These are phyloP conservation scores for Penicillium paneum DNA, from an alignment of 2,329 filamentous ascomycete genomes.

Conservation along the genomic window DNA sequence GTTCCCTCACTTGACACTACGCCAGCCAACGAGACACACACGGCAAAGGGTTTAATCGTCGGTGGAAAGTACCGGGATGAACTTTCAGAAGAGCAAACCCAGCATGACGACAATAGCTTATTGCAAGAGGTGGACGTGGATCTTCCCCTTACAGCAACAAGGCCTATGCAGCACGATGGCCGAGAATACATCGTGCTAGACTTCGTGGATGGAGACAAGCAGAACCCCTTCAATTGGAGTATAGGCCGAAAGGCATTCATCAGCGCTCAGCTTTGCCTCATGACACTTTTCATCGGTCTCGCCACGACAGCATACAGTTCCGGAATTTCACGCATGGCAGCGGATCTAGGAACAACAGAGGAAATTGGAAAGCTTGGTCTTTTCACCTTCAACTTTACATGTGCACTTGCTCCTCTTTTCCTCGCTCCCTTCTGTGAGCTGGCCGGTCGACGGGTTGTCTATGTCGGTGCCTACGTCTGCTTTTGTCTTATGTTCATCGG, in stretches of 20 bases:
- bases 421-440: constrained; percentile 52
- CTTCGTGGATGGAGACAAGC: constrained; percentile 47
- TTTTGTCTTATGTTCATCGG: constrained; percentile 51
- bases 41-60: constrained; percentile 20
- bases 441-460: constrained; percentile 48
- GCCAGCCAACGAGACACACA: neutral
- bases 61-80: constrained; percentile 29
- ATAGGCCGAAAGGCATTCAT: constrained; percentile 46
- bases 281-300: constrained; percentile 55
- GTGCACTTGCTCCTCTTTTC: constrained; percentile 48
- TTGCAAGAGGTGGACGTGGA: constrained; percentile 46
- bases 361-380: constrained; percentile 50
- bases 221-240: constrained; percentile 55
- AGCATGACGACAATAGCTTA: constrained; percentile 16
- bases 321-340: constrained; percentile 47
- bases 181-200: constrained; percentile 48
- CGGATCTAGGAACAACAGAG: constrained; percentile 43
- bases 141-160: constrained; percentile 49
- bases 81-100: constrained; percentile 20
- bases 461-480: constrained; percentile 46
- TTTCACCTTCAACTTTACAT: constrained; percentile 51
- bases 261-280: constrained; percentile 48
- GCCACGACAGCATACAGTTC: constrained; percentile 55
- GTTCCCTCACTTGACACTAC: constrained; percentile 5
- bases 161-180: constrained; percentile 43